phyloP scores from a whole-genome alignment of 139 green algal species.

The Marvania coccoides region DNA sequence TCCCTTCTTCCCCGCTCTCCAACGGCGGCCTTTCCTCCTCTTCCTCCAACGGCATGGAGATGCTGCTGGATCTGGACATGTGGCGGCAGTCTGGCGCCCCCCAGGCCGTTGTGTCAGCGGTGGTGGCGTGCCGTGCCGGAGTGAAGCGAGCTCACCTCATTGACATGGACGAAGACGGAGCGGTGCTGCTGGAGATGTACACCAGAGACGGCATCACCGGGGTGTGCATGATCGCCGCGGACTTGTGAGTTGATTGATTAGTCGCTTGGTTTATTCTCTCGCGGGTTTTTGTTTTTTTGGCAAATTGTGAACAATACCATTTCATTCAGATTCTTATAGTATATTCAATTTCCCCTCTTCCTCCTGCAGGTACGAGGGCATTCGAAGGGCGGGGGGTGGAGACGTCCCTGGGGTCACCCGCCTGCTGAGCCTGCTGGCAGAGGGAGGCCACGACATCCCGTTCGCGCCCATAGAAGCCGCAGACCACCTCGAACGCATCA shows the following conservation, averaged over 20 bases:
- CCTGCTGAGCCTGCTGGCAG: constrained; percentile 47
- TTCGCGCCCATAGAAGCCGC: constrained; percentile 20
- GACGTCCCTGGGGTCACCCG: constrained; percentile 51
- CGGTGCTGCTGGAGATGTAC: constrained; percentile 91
- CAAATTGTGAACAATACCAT: neutral
- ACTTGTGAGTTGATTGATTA: too few species aligned
- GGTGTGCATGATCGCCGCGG: constrained; percentile 76
- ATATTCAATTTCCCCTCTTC: neutral
- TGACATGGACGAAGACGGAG: constrained; percentile 62
- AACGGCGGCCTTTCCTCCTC: neutral
- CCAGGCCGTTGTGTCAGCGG: constrained; percentile 26
- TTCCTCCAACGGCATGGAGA: neutral
- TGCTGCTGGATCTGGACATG: constrained; percentile 40
- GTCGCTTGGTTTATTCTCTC: constrained; percentile 52
- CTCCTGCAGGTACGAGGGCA: constrained; percentile 89
- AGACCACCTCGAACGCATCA: constrained; percentile 28
- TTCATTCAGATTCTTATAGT: too few species aligned
- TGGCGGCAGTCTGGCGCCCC: constrained; percentile 38
- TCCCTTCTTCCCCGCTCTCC: neutral
- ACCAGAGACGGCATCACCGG: constrained; percentile 60
- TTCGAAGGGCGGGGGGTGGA: constrained; percentile 48
- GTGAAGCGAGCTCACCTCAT: constrained; percentile 75
- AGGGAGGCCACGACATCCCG: constrained; percentile 30
- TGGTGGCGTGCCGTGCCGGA: constrained; percentile 43
- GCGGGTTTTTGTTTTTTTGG: neutral